Base-by-base conservation (phyloP, 805 yeast species). In the Torulaspora delbrueckii region DNA sequence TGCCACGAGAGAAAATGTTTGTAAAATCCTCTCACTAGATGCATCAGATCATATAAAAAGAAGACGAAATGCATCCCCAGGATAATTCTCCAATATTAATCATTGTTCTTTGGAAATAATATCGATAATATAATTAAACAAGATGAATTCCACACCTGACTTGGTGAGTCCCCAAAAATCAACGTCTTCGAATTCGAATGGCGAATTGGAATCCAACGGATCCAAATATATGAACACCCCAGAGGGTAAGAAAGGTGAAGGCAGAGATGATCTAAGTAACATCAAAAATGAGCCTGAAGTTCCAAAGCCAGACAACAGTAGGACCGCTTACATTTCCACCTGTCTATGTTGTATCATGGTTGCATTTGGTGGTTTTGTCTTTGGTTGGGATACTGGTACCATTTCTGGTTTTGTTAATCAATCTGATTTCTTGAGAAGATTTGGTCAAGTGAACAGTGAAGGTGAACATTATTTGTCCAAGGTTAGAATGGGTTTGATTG, bases 371-470 rank as follows among this genome's bases (percentile, higher is more conserved):
- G 90, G 89, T 38, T 83, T 79, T 61, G 82, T 82, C 37, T 83
- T 81, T 57, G 90, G 90, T 52, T 83, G 84, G 77, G 90, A 83
- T 70, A 82, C 88, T 35, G 89, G 89, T 73, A 82, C 89, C 51
- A 81, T 83, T 61, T 79, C 86, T 16, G 88, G 88, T 51, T 81
- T 83, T 56, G 82, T 81, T 42, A 77, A 78, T 57, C 67, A 66
- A 57, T 53, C 54, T 8, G 63, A 60, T 44, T 60, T 53, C 47
- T 28, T 57, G 4, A 44, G 58, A 33, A 53, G 64, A 42, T 58
- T 60, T 44, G 64, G 64, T 9, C 50, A 47, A 42, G 46, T 38
- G 8, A 35, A 50, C 14, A 22, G 50, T 3, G 53, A 57, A 22
- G 64, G 63, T 9, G 37, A 48, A 7, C 43, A 42, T 14, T 60